Evolutionary conservation across 2,329 filamentous ascomycete species (phyloP), one percentile per base, ranked within the genome.

Genomic region (Paramyrothecium sp.): DNA sequence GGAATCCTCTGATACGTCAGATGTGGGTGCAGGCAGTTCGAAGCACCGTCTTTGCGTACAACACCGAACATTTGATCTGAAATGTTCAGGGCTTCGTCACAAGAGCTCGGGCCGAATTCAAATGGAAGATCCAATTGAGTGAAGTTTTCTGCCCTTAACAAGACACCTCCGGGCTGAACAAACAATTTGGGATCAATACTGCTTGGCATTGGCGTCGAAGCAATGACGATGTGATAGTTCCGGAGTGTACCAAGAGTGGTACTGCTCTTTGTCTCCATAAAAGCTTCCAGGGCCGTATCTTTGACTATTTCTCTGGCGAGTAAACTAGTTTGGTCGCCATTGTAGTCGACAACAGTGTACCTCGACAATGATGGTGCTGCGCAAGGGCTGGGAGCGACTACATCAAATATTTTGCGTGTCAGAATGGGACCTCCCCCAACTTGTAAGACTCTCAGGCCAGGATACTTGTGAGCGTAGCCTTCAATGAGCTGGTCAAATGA

Each of bases 371-470:
- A 68, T 3, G 73, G 70, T 1, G 69, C 66, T n/a, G 66, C 63
- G 12, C 62, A 58, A 1, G 55, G 51, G 2, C 44, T 53, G 1
- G 66, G 54, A 1, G 58, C 57, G 8, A 78, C 56, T 4, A 58
- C 56, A 7, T 65, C 53, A n/a, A 78, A 59, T 21, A 73, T 57
- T 1, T 65, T 53, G 3, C 58, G 26, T 0, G 66, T 59, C 4
- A 71, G 54, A 1, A 53, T 12, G 3, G 50, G 22, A 2, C 56
- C 59, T 0, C 71, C 72, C 0, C 75, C 76, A 16, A 76, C 57
- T 49, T 78, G 77, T 3, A 81, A 66, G 11, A 81, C 65, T 0
- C 70, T 65, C 1, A 79, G 56, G 0, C 59, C 69, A 0, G 78
- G 73, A 4, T 70, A 68, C 55, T 78, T 78, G 64, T 79, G 74